These are phyloP conservation scores for Echinosophora koreensis DNA, from an alignment of 306 rosid species.

Conservation along the genomic window DNA sequence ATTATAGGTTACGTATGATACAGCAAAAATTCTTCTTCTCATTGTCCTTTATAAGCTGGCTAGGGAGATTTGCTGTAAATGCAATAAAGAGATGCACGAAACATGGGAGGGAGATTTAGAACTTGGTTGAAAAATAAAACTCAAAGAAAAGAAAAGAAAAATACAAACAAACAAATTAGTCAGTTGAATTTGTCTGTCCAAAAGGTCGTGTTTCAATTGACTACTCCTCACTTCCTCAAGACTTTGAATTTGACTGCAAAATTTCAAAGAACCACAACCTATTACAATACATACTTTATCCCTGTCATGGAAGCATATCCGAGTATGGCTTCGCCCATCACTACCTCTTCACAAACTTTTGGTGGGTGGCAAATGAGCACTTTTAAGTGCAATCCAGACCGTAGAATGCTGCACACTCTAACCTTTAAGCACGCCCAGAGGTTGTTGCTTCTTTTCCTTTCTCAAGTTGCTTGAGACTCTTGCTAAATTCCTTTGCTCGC, in stretches of 20 bases:
- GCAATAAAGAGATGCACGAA: background rate
- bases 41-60: background rate
- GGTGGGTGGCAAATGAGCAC: constrained; percentile 56
- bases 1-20: too few relatives aligned
- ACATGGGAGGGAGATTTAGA: background rate
- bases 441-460: constrained; percentile 59
- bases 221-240: constrained; percentile 46
- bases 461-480: constrained; percentile 64
- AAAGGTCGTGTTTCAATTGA: constrained; percentile 52
- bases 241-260: constrained; percentile 57
- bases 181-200: constrained; percentile 43
- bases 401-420: constrained; percentile 46
- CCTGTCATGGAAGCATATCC: constrained; percentile 49
- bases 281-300: constrained; percentile 53
- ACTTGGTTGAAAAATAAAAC: constrained; percentile 42
- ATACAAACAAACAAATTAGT: constrained; percentile 20
- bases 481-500: constrained; percentile 76
- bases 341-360: constrained; percentile 58
- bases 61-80: background rate
- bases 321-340: constrained; percentile 50
- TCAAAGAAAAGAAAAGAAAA: background rate
- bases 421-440: constrained; percentile 52
- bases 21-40: too few relatives aligned
- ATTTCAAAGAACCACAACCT: constrained; percentile 67
- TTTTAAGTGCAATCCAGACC: constrained; percentile 48